phyloP scores from a whole-genome alignment of 108 stramenopile genomes.

The Nannochloropsis salina region DNA sequence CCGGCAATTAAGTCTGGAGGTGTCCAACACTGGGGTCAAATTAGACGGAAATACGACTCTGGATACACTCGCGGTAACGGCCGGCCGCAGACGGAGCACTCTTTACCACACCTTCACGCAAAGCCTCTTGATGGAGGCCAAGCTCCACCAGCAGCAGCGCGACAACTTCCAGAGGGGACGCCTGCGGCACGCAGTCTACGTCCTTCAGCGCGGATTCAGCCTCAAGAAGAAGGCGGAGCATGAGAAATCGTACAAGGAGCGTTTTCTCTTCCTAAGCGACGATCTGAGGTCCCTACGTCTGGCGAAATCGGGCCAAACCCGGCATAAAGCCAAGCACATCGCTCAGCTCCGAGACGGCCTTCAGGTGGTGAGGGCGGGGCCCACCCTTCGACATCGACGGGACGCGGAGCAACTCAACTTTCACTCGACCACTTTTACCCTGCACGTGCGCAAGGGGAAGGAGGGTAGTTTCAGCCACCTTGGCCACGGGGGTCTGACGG shows the following conservation, averaged over 20 bases:
- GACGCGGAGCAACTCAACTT: background rate
- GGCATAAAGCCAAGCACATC: background rate
- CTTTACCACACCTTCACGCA: background rate
- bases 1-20: no score
- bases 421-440: background rate
- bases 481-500: background rate
- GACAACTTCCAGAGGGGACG: constrained; percentile 17
- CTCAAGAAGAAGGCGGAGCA: constrained; percentile 18
- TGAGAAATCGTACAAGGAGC: constrained; percentile 7
- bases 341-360: background rate
- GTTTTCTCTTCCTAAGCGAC: background rate
- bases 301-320: background rate
- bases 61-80: background rate
- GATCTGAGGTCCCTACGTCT: background rate
- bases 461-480: background rate
- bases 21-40: no score
- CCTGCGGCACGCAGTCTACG: background rate
- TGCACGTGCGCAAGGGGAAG: background rate
- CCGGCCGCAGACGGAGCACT: background rate
- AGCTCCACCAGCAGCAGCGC: background rate
- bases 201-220: background rate
- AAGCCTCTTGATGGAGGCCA: background rate
- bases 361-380: background rate
- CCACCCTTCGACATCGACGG: background rate
- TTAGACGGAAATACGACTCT: no score